A percentile compares a stretch with the other conserved stretches of the same genome.
Conservation (phyloP, 2,329 filamentous ascomycete species). For the Chaetothyriales sp. region DNA sequence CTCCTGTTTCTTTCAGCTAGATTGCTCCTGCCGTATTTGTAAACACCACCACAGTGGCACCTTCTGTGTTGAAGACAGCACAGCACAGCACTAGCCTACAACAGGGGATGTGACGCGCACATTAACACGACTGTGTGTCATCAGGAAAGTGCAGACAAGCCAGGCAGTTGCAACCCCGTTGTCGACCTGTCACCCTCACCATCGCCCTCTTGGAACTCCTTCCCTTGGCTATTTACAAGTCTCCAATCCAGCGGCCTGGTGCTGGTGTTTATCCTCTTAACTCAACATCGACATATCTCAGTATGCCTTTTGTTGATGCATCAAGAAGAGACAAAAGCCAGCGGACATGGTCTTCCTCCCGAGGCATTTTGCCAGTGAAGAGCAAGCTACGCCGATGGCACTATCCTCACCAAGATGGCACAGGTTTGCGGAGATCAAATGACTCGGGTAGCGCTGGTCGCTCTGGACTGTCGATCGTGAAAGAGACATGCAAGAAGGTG, state of each 20-base stretch:
- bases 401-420: constrained; percentile 11
- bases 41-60: too few species aligned
- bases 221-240: background rate
- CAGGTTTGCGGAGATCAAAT: constrained; percentile 7
- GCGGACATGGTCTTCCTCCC: background rate
- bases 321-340: background rate
- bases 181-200: background rate
- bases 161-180: background rate
- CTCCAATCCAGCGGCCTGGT: background rate
- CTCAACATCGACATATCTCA: background rate
- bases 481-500: constrained; percentile 5
- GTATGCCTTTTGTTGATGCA: constrained; percentile 9
- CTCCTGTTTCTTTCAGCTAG: constrained; percentile 34
- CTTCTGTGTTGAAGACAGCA: background rate
- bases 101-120: constrained; percentile 3
- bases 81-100: background rate
- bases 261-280: background rate
- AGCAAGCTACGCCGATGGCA: constrained; percentile 1
- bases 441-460: constrained; percentile 10
- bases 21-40: background rate
- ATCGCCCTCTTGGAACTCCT: background rate
- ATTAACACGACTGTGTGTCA: background rate
- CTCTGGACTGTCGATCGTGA: background rate
- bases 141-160: background rate
- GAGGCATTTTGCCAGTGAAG: background rate